These are phyloP conservation scores for Smallanthus sonchifolius DNA, from an alignment of 129 eudicot species.

Conservation along the genomic window DNA sequence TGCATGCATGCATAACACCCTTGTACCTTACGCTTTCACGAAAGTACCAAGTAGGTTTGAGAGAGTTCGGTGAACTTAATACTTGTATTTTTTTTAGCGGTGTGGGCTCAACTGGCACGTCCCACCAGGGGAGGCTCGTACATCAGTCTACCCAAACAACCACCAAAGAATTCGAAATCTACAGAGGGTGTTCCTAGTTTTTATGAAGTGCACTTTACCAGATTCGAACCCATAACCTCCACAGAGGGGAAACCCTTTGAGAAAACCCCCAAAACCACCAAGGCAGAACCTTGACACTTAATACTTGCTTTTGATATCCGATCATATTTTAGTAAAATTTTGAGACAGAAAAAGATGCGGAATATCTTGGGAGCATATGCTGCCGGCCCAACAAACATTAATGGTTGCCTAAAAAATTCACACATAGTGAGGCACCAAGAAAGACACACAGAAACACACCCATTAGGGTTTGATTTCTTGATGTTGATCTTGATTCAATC, in stretches of 20 bases:
- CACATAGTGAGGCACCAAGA: conserved; percentile 27
- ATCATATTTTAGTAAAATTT: conserved; percentile 13
- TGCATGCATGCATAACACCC: conserved; percentile 13
- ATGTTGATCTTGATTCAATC: conserved; percentile 19
- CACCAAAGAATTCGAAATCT: too few species aligned
- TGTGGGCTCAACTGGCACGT: too few species aligned
- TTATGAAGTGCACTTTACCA: too few species aligned
- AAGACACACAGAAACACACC: conserved; percentile 20
- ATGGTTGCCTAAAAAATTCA: conserved; percentile 25
- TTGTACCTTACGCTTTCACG: conserved; percentile 22
- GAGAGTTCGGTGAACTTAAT: conserved; percentile 16
- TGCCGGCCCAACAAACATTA: conserved; percentile 30
- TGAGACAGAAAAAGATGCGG: conserved; percentile 11
- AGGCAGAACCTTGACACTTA: too few species aligned
- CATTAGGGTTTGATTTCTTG: conserved; percentile 20
- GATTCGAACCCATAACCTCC: too few species aligned
- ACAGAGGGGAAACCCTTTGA: too few species aligned
- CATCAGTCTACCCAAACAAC: too few species aligned
- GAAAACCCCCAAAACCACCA: too few species aligned
- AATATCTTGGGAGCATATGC: conserved; percentile 20
- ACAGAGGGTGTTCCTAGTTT: too few species aligned
- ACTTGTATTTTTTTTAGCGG: too few species aligned
- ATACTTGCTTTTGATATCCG: conserved; percentile 2
- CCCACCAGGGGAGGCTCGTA: too few species aligned
- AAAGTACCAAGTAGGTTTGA: conserved; percentile 16